Percentiles rank a stretch among this genome's conserved stretches.
Conservation (phyloP, 305 asterid species). For the Rubia tinctorum region DNA sequence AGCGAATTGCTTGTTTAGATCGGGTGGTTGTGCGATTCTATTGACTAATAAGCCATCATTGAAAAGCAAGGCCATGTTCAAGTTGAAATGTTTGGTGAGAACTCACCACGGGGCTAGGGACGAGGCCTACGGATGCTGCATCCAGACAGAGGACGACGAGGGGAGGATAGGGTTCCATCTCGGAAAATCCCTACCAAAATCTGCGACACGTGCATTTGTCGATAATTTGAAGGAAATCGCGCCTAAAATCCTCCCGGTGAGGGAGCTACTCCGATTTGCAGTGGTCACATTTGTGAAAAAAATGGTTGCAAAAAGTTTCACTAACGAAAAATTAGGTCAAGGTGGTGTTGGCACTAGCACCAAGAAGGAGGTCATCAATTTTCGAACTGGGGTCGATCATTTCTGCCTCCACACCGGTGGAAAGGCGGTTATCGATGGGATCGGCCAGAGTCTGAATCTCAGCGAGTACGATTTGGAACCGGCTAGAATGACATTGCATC, state of each 20-base stretch:
- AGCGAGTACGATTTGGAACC: conserved; percentile 72
- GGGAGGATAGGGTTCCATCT: conserved; percentile 61
- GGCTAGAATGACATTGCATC: conserved; percentile 79
- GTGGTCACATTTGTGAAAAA: conserved; percentile 7
- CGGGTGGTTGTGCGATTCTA: conserved; percentile 67
- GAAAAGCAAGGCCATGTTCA: conserved; percentile 42
- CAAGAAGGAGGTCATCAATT: conserved; percentile 36
- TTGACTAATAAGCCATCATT: conserved; percentile 42
- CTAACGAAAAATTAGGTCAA: conserved; percentile 20
- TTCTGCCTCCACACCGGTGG: conserved; percentile 88
- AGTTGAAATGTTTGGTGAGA: conserved; percentile 50
- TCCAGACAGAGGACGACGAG: conserved; percentile 56
- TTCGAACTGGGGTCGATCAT: conserved; percentile 70
- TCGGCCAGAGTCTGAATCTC: conserved; percentile 43
- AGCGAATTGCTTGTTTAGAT: conserved; percentile 66
- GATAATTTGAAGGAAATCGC: conserved; percentile 65
- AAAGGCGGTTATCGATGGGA: conserved; percentile 79
- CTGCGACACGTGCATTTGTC: conserved; percentile 66
- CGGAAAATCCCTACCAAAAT: conserved; percentile 64
- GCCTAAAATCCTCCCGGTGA: conserved; percentile 51
- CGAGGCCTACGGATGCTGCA: conserved; percentile 62
- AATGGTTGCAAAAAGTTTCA: background rate
- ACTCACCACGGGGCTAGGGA: conserved; percentile 69
- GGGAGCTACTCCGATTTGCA: conserved; percentile 52
- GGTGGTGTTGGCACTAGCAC: conserved; percentile 15